Evolutionary conservation across 345 rosid species (phyloP).

Genomic region (Eucalyptus marginata): DNA sequence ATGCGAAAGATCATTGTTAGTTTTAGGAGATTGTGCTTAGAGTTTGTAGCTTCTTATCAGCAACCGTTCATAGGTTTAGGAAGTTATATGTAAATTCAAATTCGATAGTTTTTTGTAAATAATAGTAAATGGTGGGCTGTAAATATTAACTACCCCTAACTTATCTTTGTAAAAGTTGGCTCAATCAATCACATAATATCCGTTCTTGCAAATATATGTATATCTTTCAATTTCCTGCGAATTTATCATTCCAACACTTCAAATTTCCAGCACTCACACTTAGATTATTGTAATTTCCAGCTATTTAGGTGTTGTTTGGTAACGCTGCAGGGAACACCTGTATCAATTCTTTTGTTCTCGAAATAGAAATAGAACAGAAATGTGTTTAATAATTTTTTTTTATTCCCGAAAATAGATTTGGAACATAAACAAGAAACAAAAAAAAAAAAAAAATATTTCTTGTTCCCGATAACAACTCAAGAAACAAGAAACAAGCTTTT

Average conservation of each 20-base stretch:
- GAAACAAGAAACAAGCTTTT: too few species aligned
- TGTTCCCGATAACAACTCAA: too few species aligned
- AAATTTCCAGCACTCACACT: background rate
- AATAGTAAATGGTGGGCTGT: background rate
- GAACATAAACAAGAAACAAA: too few species aligned
- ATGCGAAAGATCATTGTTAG: too few species aligned
- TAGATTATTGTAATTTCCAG: background rate
- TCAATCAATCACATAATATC: too few species aligned
- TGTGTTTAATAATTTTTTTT: too few species aligned
- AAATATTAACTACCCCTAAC: background rate
- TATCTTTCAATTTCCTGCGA: background rate
- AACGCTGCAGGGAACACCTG: accelerated
- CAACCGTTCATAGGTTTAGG: background rate
- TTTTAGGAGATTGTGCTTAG: background rate
- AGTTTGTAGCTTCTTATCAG: background rate
- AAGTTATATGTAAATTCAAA: background rate
- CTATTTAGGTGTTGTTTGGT: background rate
- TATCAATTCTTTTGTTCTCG: too few species aligned
- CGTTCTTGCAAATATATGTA: background rate
- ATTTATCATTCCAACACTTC: background rate
- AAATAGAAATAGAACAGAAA: too few species aligned
- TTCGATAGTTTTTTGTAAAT: background rate
- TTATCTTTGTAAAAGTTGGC: background rate
- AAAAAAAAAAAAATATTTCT: too few species aligned
- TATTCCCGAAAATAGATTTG: too few species aligned